Percentiles rank a stretch among this genome's conserved stretches.
Conservation (phyloP, 352 stramenopile species). For the Phytophthora citrophthora region DNA sequence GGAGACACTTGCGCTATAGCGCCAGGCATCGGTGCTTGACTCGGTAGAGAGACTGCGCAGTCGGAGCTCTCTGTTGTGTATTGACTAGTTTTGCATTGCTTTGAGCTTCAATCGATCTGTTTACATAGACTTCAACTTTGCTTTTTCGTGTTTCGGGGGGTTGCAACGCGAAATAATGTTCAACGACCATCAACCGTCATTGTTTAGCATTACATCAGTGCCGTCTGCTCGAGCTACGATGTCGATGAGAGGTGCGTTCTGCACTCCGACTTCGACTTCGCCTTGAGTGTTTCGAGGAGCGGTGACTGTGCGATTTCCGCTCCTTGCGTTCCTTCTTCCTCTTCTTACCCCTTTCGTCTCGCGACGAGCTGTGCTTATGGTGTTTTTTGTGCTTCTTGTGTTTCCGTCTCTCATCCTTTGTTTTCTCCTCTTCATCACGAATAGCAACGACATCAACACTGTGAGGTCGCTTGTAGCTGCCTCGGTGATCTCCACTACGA, state of each 20-base stretch:
- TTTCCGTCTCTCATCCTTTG: slow-evolving; percentile 32
- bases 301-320: slow-evolving; percentile 35
- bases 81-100: slow-evolving; percentile 44
- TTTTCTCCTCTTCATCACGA: slow-evolving; percentile 12
- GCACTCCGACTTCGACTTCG: slow-evolving; percentile 37
- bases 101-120: slow-evolving; percentile 42
- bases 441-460: slow-evolving; percentile 5
- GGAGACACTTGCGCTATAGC: slow-evolving; percentile 25
- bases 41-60: slow-evolving; percentile 26
- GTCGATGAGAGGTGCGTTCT: slow-evolving; percentile 11
- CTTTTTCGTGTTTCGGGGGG: background rate
- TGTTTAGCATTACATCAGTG: background rate
- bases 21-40: slow-evolving; percentile 25
- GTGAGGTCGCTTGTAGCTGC: slow-evolving; percentile 16
- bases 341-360: slow-evolving; percentile 26
- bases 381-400: slow-evolving; percentile 52
- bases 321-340: slow-evolving; percentile 39
- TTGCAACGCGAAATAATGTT: background rate
- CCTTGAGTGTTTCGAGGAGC: slow-evolving; percentile 32
- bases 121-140: slow-evolving; percentile 33
- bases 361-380: slow-evolving; percentile 38
- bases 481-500: slow-evolving; percentile 1
- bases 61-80: slow-evolving; percentile 27
- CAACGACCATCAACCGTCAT: background rate
- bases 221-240: slow-evolving; percentile 21